Conservation (phyloP, 768 basidiomycete species). For the Hygrophoropsis aurantiaca region DNA sequence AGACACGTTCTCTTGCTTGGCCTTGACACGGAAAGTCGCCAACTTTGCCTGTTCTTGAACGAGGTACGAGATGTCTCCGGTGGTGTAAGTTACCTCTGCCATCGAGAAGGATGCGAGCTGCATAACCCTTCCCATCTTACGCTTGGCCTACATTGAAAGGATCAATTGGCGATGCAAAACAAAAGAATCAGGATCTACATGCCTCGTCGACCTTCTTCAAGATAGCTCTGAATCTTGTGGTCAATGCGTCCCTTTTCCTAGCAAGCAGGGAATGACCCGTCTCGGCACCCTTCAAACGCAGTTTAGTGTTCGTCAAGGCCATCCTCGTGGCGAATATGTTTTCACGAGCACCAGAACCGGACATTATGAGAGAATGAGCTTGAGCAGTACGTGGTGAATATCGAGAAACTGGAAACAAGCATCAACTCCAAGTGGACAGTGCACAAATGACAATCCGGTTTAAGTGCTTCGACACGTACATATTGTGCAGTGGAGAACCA, state of each 20-base stretch:
- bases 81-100: constrained; percentile 97
- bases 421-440: no score
- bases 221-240: constrained; percentile 91
- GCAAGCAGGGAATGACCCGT: constrained; percentile 94
- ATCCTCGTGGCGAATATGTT: constrained; percentile 96
- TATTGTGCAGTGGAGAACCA: no score
- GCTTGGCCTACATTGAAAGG: constrained; percentile 70
- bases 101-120: constrained; percentile 98
- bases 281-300: constrained; percentile 87
- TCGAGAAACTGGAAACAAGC: neutral
- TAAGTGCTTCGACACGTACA: neutral
- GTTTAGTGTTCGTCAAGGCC: constrained; percentile 92
- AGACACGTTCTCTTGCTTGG: constrained; percentile 97
- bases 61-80: constrained; percentile 96
- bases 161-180: constrained; percentile 18
- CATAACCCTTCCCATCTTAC: constrained; percentile 99
- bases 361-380: constrained; percentile 54
- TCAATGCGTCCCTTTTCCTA: constrained; percentile 97
- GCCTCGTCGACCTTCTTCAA: constrained; percentile 96
- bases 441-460: neutral
- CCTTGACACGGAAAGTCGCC: constrained; percentile 90
- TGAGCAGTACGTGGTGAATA: neutral
- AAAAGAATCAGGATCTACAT: neutral
- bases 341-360: constrained; percentile 86
- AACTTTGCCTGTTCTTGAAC: constrained; percentile 94